phyloP scores from a whole-genome alignment of 148 eudicot genomes.

The Mesembryanthemum crystallinum region DNA sequence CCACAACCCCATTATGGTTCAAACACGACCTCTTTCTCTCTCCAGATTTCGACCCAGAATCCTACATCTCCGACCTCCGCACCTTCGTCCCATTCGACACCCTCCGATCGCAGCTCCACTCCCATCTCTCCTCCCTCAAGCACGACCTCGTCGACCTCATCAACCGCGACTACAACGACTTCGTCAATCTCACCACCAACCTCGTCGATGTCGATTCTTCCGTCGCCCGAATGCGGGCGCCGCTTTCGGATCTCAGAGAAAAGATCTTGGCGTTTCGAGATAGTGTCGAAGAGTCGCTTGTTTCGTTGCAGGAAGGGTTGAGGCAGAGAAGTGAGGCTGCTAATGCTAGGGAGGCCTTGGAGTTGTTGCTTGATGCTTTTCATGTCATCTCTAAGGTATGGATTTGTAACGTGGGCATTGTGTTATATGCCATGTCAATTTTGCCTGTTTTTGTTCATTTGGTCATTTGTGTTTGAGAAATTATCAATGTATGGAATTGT shows the following conservation, averaged over 20 bases:
- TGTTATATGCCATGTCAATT: no score
- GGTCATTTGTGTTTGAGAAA: no score
- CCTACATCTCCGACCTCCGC: slow-evolving; percentile 89
- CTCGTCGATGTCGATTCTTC: slow-evolving; percentile 80
- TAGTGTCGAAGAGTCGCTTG: slow-evolving; percentile 51
- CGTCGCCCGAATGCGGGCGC: slow-evolving; percentile 89
- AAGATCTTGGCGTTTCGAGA: slow-evolving; percentile 61
- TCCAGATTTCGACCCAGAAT: slow-evolving; percentile 56
- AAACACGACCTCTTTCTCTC: slow-evolving; percentile 66
- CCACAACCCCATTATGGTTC: slow-evolving; percentile 81
- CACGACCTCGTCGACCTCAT: slow-evolving; percentile 83
- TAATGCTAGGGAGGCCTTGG: slow-evolving; percentile 67
- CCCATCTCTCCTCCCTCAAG: slow-evolving; percentile 61
- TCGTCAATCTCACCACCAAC: slow-evolving; percentile 76
- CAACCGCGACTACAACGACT: slow-evolving; percentile 85
- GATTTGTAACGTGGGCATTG: no score
- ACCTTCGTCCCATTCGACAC: slow-evolving; percentile 94
- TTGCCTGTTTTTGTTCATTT: no score
- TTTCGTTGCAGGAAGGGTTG: slow-evolving; percentile 50
- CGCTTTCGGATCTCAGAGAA: slow-evolving; percentile 66
- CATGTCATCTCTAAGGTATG: slow-evolving; percentile 98
- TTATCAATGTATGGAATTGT: no score
- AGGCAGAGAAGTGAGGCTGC: slow-evolving; percentile 65
- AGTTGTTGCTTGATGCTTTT: slow-evolving; percentile 82
- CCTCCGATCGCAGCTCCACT: slow-evolving; percentile 72